Percentiles rank a stretch among this genome's conserved stretches.
phyloP scores from a whole-genome alignment of 202 grass and related monocot genomes.

The Elaeis oleifera region DNA sequence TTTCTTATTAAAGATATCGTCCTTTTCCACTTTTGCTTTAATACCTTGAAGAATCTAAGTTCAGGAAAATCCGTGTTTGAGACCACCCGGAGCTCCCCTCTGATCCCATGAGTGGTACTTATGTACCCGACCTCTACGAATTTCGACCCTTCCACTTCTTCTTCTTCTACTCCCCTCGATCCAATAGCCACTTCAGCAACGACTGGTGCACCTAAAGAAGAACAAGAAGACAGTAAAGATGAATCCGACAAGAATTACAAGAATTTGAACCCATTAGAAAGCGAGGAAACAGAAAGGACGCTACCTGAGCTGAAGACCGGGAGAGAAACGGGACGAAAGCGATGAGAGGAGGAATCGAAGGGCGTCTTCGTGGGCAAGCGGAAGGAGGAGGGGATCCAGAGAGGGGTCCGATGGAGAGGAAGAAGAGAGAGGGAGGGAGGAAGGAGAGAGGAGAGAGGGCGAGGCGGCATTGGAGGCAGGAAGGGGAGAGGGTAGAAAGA shows the following conservation, averaged over 20 bases:
- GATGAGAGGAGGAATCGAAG: not conserved
- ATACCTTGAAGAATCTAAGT: constrained; percentile 68
- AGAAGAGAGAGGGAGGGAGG: not conserved
- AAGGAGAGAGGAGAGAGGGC: constrained; percentile 14
- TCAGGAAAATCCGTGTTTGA: constrained; percentile 81
- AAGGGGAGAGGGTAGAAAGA: not conserved
- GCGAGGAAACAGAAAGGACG: too few species aligned
- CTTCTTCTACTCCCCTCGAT: constrained; percentile 4
- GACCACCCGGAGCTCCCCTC: constrained; percentile 74
- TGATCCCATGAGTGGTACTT: constrained; percentile 58
- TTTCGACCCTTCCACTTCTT: constrained; percentile 12
- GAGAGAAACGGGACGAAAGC: not conserved
- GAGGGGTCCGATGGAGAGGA: not conserved
- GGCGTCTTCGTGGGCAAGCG: not conserved
- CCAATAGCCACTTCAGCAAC: constrained; percentile 10
- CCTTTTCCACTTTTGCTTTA: not conserved
- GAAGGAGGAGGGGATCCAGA: not conserved
- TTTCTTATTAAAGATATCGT: not conserved
- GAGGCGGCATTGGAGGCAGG: constrained; percentile 7
- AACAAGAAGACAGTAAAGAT: not conserved
- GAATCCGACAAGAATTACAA: not conserved
- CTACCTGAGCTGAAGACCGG: not conserved
- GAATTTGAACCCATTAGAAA: not conserved
- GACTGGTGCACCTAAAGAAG: constrained; percentile 14
- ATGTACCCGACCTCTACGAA: constrained; percentile 65